A percentile compares a stretch with the other conserved stretches of the same genome.
Conservation (phyloP, 78 protist genomes). For the Guillardia theta region DNA sequence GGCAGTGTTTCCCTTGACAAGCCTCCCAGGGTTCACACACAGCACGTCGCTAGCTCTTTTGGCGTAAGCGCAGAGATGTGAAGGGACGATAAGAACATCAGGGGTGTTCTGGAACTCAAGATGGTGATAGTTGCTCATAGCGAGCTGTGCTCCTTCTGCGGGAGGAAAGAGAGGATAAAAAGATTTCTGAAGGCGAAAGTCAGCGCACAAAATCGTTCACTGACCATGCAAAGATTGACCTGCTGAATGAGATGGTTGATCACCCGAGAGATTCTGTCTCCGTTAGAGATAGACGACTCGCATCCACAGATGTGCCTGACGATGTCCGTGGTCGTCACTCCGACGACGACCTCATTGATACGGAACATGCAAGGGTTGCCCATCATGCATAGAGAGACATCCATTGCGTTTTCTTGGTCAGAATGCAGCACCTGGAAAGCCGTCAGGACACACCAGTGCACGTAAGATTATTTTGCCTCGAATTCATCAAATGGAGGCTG, state of each 20-base stretch:
- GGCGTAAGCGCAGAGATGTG: conserved; percentile 3
- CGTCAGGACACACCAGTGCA: background rate
- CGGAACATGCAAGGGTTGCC: conserved; percentile 14
- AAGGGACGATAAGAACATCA: background rate
- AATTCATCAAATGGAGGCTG: conserved; percentile 21
- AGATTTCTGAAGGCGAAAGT: background rate
- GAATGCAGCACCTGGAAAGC: background rate
- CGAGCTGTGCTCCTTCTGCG: background rate
- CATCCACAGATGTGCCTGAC: background rate
- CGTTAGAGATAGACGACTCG: background rate
- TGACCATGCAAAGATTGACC: background rate
- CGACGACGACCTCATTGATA: conserved; percentile 20
- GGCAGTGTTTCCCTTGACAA: background rate
- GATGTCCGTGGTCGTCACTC: background rate
- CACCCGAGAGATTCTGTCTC: background rate
- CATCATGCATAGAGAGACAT: background rate
- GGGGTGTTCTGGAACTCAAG: background rate
- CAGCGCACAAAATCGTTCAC: background rate
- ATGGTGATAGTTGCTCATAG: background rate
- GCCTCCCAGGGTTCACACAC: conserved; percentile 18
- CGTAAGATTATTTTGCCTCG: background rate
- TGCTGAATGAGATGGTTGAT: background rate
- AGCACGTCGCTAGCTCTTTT: background rate
- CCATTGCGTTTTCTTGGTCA: too few relatives aligned
- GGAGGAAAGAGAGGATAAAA: conserved; percentile 8